Base-by-base conservation (phyloP, 1,139 yeast genomes). In the Kodamaea plutei region DNA sequence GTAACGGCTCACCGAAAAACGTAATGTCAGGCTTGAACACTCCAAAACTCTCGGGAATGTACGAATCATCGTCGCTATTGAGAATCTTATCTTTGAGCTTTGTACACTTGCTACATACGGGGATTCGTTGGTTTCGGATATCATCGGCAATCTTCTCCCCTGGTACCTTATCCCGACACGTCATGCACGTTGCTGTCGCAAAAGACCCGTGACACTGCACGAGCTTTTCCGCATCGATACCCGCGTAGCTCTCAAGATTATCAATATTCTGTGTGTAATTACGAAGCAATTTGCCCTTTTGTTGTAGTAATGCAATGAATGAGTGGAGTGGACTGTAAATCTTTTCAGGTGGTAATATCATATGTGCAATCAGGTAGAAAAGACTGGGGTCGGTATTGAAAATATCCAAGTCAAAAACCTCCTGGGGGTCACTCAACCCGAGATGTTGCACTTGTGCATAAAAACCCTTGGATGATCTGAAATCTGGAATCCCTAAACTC, bases 171-270 rank as follows among this genome's bases (percentile, higher is more conserved):
- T 70, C 70, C 33, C 75, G 73, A 54, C 97, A 91, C 2, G 93
- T 81, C 21, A 81, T 71, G 54, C 97, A 91, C 2, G 91, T 78
- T 2, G 96, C 97, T 0, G 77, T 74, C 0, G 95, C 96, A 59
- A 91, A 89, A 2, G 96, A 87, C 1, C 98, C 98, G 56, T 91
- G 98, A 51, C 98, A 91, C 56, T 89, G 97, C 12, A 91, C 84
- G 35, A 87, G 56, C 47, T 79, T 81, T 3, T 81, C 88, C 1
- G 70, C 60, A 3, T 66, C 53, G 5, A 91, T 72, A 1, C 96
- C 96, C 0, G 88, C 96, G 46, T 78, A 77, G 14, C 80, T 76
- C 58, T 91, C 98, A 35, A 91, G 58, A 52, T 91, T 88, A 57
- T 91, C 98, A 37, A 91, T 91, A 51, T 91, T 91, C 52, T 91